phyloP scores from a whole-genome alignment of 2,329 filamentous ascomycete genomes.

The Penicillium occitanis region DNA sequence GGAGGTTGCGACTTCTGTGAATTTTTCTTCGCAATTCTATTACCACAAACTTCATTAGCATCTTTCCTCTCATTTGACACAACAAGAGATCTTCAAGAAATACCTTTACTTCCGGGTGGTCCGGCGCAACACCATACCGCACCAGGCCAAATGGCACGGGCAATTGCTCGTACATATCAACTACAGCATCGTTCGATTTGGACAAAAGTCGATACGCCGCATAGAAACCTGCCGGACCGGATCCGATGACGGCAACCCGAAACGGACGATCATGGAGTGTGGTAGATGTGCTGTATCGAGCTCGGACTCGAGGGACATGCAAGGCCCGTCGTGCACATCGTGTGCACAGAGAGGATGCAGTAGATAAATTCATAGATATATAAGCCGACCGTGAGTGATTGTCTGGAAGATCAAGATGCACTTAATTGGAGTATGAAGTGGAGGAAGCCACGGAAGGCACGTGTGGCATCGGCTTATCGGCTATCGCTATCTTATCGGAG shows the following conservation, averaged over 20 bases:
- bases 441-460: slow-evolving; percentile 9
- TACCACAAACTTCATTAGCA: neutral
- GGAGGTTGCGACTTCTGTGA: slow-evolving; percentile 80
- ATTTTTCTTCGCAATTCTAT: slow-evolving; percentile 92
- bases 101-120: slow-evolving; percentile 97
- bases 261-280: slow-evolving; percentile 54
- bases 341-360: slow-evolving; percentile 14
- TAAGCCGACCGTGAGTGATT: neutral
- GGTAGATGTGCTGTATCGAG: slow-evolving; percentile 28
- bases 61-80: too few species aligned
- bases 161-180: slow-evolving; percentile 96
- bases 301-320: slow-evolving; percentile 12
- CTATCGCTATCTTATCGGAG: slow-evolving; percentile 17
- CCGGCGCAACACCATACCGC: slow-evolving; percentile 92
- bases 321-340: slow-evolving; percentile 13
- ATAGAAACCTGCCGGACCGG: slow-evolving; percentile 95
- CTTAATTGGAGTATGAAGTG: too few species aligned
- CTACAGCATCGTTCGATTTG: slow-evolving; percentile 66
- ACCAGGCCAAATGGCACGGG: slow-evolving; percentile 92
- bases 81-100: neutral
- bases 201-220: slow-evolving; percentile 81
- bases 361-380: neutral
- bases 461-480: slow-evolving; percentile 12
- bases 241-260: slow-evolving; percentile 84
- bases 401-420: neutral